Evolutionary conservation across 2,329 filamentous ascomycete genomes (phyloP).

Genomic region (Hypoxylon sp.): DNA sequence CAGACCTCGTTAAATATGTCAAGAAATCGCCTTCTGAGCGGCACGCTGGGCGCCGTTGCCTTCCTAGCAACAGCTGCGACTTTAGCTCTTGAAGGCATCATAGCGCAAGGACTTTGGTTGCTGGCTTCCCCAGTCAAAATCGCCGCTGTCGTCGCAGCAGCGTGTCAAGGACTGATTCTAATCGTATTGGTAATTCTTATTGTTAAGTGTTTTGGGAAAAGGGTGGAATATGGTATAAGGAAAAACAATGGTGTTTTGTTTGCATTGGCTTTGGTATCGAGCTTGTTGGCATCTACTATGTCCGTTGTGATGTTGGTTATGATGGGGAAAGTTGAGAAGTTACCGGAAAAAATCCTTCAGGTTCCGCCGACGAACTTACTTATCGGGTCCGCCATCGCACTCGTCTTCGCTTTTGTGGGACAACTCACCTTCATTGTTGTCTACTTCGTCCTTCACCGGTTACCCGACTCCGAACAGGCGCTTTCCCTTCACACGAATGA

Average conservation of each 20-base stretch:
- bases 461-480: conserved; percentile 50
- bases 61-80: conserved; percentile 58
- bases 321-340: conserved; percentile 54
- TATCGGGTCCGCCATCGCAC: conserved; percentile 61
- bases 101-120: conserved; percentile 55
- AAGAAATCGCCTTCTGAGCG: conserved; percentile 55
- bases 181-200: conserved; percentile 55
- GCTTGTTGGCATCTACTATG: conserved; percentile 62
- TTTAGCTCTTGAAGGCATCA: conserved; percentile 59
- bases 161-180: conserved; percentile 58
- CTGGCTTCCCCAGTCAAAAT: conserved; percentile 53
- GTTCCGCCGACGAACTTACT: conserved; percentile 57
- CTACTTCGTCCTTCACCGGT: conserved; percentile 60
- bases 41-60: conserved; percentile 57
- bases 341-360: conserved; percentile 54
- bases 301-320: conserved; percentile 61
- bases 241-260: conserved; percentile 57
- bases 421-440: conserved; percentile 66
- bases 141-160: conserved; percentile 58
- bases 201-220: conserved; percentile 50
- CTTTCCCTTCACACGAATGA: conserved; percentile 54
- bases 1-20: conserved; percentile 52
- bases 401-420: conserved; percentile 62
- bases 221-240: conserved; percentile 42
- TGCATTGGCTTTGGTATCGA: conserved; percentile 53